Evolutionary conservation across 2,329 filamentous ascomycete genomes (phyloP), one percentile per base, ranked within the genome.

Genomic region (Xylariaceae sp.): DNA sequence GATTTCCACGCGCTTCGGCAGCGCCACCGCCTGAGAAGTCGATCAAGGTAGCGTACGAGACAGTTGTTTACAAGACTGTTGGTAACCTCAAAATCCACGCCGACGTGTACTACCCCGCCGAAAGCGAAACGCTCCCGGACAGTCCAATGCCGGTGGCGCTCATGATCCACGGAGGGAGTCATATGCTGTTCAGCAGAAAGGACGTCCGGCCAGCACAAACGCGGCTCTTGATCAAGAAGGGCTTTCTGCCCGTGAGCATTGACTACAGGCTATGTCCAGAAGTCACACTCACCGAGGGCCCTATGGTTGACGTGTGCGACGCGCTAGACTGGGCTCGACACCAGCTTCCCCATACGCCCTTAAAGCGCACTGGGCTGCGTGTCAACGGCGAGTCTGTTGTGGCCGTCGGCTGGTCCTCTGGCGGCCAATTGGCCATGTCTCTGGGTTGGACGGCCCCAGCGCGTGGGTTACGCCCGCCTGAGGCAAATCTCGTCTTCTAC

Each of bases 191-290:
- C 6, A 69, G 67, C 1, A 62, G 73, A 9, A 68, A 69, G 38
- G 71, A 69, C 4, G 55, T 76, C 3, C 61, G 70, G 1, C 65
- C 66, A 1, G 36, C 50, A 1, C 77, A 80, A 45, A 72, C 65
- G 0, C 45, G 57, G 2, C 50, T 64, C 2, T 66, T 80, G 0
- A 63, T 78, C 0, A 51, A 63, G 0, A 50, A 60, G 3, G 75
- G 74, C 0, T 69, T 79, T 28, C 60, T 80, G 0, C 77, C 78
- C 0, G 63, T 81, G 10, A 76, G 73, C 54, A 47, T 80, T 0
- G 78, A 81, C 57, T 76, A 80, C 53, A 63, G 77, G 0, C 68
- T 81, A 1, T 80, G 77, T 51, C 78, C 78, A 0, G 75, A 80
- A 41, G 64, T 70, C 1, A 72, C 63, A 18, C 57, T 81, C 6